A percentile compares a stretch with the other conserved stretches of the same genome.
These are phyloP conservation scores for Solanum virginianum DNA, from an alignment of 257 asterid genomes.

Conservation along the genomic window DNA sequence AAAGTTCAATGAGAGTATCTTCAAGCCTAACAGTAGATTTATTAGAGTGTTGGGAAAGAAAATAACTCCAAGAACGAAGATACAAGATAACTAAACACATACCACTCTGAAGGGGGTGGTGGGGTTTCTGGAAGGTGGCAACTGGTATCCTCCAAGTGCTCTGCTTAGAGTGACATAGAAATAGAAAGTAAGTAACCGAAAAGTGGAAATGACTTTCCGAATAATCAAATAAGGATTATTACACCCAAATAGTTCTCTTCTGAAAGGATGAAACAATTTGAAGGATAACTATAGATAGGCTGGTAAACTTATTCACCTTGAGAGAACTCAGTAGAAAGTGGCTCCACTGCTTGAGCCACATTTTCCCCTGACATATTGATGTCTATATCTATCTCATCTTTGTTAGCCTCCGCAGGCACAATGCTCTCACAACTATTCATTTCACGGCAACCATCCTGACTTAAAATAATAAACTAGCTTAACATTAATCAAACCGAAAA, in stretches of 20 bases:
- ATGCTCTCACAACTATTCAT: neutral
- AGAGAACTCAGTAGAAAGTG: slow-evolving; percentile 11
- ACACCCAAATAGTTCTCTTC: neutral
- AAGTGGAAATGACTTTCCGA: neutral
- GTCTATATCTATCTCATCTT: neutral
- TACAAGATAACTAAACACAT: neutral
- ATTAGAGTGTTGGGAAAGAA: slow-evolving; percentile 8
- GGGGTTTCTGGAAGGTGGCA: slow-evolving; percentile 37
- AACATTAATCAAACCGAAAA: neutral
- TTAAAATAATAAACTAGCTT: neutral
- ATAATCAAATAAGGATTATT: neutral
- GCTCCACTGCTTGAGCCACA: slow-evolving; percentile 22
- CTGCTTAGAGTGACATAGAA: slow-evolving; percentile 21
- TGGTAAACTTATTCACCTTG: slow-evolving; percentile 29
- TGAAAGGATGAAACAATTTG: neutral
- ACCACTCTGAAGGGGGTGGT: slow-evolving; percentile 97
- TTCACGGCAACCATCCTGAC: slow-evolving; percentile 10
- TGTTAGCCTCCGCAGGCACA: neutral
- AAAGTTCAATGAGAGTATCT: slow-evolving; percentile 84
- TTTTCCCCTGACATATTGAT: neutral
- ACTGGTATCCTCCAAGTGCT: slow-evolving; percentile 16
- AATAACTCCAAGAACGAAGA: neutral
- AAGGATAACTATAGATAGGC: neutral
- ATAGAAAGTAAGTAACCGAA: neutral
- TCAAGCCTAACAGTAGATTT: slow-evolving; percentile 56